Evolutionary conservation across 2,329 filamentous ascomycete species (phyloP), one percentile per base, ranked within the genome.

Genomic region (Dothiorella sarmentorum): DNA sequence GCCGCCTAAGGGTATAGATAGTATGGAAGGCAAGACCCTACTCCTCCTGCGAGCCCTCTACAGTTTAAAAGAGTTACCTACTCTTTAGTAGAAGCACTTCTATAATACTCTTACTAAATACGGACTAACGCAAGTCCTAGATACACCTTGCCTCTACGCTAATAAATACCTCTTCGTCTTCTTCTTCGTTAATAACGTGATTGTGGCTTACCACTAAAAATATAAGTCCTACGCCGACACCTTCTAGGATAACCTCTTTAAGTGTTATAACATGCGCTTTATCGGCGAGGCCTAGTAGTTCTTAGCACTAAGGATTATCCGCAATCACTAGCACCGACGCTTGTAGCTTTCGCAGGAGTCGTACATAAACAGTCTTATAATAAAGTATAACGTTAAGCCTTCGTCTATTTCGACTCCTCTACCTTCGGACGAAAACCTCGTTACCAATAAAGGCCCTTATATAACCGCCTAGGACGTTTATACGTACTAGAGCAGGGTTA

Each of bases 11-110:
- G 63, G 64, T 11, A 63, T 65, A 44, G 22, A 29, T 42, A 7
- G 18, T 20, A n/a, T 17, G 7, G n/a, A 6, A 7, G 10, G 33
- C 24, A 40, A n/a, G n/a, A 60, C 22, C n/a, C 61, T 65, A 22
- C 33, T 56, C 38, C 58, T 68, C 1, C 24, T 20, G 15, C 22
- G 60, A 43, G 66, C 66, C 4, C 51, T 69, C 2, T 68, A 68
- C 59, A 62, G 65, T 2, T 60, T 69, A 0, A 63, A 62, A 27
- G 56, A 63, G 17, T 60, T 61, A 10, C 64, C 61, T 13, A 13
- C 62, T 2, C 62, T 69, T 3, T 67, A 47, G 64, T 63, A 65
- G 37, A 61, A 60, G 7, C 11, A 66, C 11, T 61, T 66, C 5
- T 51, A 3, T 15, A 45, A 33, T 17, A 61, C 59, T 5, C 60